Percentiles rank a stretch among this genome's conserved stretches.
These are phyloP conservation scores for Scheffersomyces lignosus DNA, from an alignment of 805 yeast genomes.

Conservation along the genomic window DNA sequence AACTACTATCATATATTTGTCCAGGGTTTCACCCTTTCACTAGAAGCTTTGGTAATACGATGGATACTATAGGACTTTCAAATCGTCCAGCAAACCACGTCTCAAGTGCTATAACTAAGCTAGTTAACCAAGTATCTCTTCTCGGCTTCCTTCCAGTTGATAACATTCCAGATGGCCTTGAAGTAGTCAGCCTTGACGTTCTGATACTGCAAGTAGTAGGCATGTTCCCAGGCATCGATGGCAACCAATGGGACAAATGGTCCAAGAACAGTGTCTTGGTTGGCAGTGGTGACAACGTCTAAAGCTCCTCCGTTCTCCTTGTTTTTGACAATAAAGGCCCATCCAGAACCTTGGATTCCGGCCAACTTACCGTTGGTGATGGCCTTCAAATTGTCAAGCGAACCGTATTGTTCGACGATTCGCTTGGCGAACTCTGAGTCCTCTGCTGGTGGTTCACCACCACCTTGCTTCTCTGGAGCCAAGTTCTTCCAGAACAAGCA, in stretches of 20 bases:
- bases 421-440: constrained; percentile 60
- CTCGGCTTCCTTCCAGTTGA: constrained; percentile 92
- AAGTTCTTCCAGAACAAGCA: constrained; percentile 84
- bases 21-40: too few relatives aligned
- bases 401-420: constrained; percentile 65
- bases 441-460: constrained; percentile 63
- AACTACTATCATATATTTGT: too few relatives aligned
- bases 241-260: constrained; percentile 75
- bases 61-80: too few relatives aligned
- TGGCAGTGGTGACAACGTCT: constrained; percentile 77
- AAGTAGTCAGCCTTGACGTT: constrained; percentile 90
- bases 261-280: constrained; percentile 84
- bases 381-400: constrained; percentile 64
- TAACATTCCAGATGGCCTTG: constrained; percentile 91
- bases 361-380: constrained; percentile 65
- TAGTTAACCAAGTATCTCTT: constrained; percentile 48
- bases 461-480: constrained; percentile 73
- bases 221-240: constrained; percentile 96
- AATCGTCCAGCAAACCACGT: too few relatives aligned
- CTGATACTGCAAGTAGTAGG: constrained; percentile 90
- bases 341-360: constrained; percentile 92
- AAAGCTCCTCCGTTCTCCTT: constrained; percentile 64
- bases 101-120: too few relatives aligned
- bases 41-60: too few relatives aligned
- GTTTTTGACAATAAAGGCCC: constrained; percentile 91